phyloP scores from a whole-genome alignment of 2,329 filamentous ascomycete genomes.

The Penicillium hesseltinei region DNA sequence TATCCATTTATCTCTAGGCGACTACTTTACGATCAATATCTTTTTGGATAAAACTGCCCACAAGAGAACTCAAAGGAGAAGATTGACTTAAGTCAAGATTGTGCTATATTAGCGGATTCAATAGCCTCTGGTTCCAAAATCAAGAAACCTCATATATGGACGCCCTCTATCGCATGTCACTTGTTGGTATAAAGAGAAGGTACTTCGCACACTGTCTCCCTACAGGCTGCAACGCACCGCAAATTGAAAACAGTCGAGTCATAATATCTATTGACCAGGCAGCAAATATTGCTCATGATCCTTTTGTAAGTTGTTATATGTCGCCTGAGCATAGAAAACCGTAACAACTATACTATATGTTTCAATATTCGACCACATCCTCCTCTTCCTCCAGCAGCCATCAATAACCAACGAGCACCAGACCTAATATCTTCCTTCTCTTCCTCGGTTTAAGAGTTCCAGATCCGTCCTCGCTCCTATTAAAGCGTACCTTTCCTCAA shows the following conservation, averaged over 20 bases:
- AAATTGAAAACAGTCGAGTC: background rate
- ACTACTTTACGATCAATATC: background rate
- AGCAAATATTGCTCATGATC: background rate
- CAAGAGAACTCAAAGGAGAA: background rate
- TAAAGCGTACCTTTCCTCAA: too few relatives aligned
- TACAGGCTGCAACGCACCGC: too few relatives aligned
- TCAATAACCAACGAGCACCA: too few relatives aligned
- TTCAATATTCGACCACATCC: too few relatives aligned
- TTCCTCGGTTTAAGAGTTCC: too few relatives aligned
- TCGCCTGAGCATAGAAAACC: background rate
- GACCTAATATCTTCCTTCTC: too few relatives aligned
- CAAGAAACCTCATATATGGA: background rate
- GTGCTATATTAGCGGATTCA: background rate
- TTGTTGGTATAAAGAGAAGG: background rate
- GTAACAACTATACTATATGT: background rate
- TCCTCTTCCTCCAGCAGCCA: too few relatives aligned
- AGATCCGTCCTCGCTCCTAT: too few relatives aligned
- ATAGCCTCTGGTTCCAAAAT: background rate
- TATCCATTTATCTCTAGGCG: background rate
- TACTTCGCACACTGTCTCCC: background rate
- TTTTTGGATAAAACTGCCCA: too few relatives aligned
- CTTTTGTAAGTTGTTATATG: background rate
- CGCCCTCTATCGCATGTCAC: background rate
- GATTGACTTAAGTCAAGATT: background rate
- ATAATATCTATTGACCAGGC: background rate